These are phyloP conservation scores for Tricharina praecox DNA, from an alignment of 495 filamentous ascomycete species.

Conservation along the genomic window DNA sequence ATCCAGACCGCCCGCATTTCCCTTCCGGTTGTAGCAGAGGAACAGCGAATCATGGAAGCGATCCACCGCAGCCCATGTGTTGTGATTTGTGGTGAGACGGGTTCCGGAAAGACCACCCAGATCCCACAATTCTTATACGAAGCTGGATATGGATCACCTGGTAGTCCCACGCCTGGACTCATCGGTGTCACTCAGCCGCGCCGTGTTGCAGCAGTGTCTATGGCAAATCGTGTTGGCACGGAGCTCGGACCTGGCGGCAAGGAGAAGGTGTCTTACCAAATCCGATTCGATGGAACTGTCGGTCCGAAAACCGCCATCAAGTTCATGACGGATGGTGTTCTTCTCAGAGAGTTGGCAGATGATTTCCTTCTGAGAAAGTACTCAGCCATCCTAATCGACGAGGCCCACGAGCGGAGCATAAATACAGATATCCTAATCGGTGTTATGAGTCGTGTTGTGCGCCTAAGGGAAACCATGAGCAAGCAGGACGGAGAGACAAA, in stretches of 20 bases:
- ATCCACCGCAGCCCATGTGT: conserved; percentile 75
- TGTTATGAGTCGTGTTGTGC: conserved; percentile 84
- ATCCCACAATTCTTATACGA: conserved; percentile 92
- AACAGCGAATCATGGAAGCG: conserved; percentile 97
- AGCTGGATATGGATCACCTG: conserved; percentile 68
- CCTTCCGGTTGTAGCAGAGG: conserved; percentile 80
- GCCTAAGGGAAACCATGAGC: conserved; percentile 49
- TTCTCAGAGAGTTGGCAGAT: conserved; percentile 76
- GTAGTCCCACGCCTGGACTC: conserved; percentile 67
- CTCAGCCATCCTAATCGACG: conserved; percentile 84
- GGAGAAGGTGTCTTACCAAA: conserved; percentile 74
- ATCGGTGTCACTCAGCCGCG: conserved; percentile 91
- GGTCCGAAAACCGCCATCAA: conserved; percentile 81
- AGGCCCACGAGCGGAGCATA: conserved; percentile 92
- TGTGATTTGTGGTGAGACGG: conserved; percentile 89
- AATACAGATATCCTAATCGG: conserved; percentile 97
- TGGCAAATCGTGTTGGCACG: conserved; percentile 77
- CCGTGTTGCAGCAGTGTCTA: conserved; percentile 82
- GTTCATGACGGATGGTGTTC: conserved; percentile 97
- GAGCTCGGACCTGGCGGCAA: conserved; percentile 51
- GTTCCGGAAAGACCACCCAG: conserved; percentile 94
- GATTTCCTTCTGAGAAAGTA: conserved; percentile 89
- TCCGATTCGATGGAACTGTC: conserved; percentile 78
- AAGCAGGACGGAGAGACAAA: conserved; percentile 34
- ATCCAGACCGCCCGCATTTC: conserved; percentile 64